Evolutionary conservation across 805 yeast genomes (phyloP), one percentile per base, ranked within the genome.

Genomic region (Kuraishia ogatae): DNA sequence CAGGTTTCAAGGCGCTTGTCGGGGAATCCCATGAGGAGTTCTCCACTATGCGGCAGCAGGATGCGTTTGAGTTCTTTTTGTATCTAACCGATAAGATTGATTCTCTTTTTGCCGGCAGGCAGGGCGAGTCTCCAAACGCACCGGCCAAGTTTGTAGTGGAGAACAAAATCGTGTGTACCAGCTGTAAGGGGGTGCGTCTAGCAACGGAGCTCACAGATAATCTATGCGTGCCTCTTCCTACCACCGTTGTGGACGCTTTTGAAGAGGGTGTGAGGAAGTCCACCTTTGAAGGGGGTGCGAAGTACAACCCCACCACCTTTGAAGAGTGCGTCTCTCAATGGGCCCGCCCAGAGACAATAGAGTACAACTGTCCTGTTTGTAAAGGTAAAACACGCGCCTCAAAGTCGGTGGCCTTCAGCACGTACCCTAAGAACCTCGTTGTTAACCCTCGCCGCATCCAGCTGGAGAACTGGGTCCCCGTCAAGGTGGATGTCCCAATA

Each of bases 391-490:
- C 68, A 7, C 58, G 61, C 1, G 77, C 79, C 1, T 69, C 72
- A 0, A 79, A 79, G 54, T 64, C 71, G 2, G 69, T 73, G 26
- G 78, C 79, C 1, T 79, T 91, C 61, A 75, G 73, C 57, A 74
- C 89, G 0, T 84, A 73, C 60, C 99, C 99, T 0, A 72, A 82
- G n/a, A 77, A 79, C 11, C 72, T 94, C 28, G 79, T 89, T 2
- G 73, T 89, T 0, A 85, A 84, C 58, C 88, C 90, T 2, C 85
- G 89, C 58, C 77, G 98, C 63, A 89, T 93, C 55, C 83, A 85
- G 59, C 71, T 96, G 43, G 87, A 84, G 50, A 89, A 90, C 64
- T 94, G 97, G 98, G 87, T 84, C 1, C 97, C 98, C 0, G 75
- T 81, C 0, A 94, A 94, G 66, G 76, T 88, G 0, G 86, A 83